Evolutionary conservation across 805 yeast species (phyloP), one percentile per base, ranked within the genome.

Genomic region (Ogataea populi-albae): DNA sequence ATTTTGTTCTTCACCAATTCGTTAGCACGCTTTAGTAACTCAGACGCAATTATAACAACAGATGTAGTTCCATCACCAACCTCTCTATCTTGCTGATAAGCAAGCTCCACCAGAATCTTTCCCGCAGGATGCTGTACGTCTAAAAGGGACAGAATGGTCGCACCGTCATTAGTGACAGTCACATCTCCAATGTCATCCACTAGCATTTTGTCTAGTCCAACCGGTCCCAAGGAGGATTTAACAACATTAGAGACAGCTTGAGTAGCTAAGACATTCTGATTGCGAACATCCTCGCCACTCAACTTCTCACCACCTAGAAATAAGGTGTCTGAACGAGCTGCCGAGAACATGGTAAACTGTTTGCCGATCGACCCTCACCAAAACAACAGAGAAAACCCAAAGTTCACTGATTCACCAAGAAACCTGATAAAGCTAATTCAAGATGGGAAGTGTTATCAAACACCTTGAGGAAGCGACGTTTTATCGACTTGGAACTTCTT

Each of bases 41-140:
- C 99, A 23, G 95, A 75, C 17, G 98, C 98, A 58, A 94, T 81
- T 44, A 93, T 88, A 26, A 93, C 98, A 33, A 93, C 98, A 11
- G 96, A 85, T 0, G 99, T 93, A 28, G 99, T 89, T 50, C 98
- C 98, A 57, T 89, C 98, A 43, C 97, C 98, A 35, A 93, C 96
- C 65, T 93, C 99, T 54, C 96, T 78, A 62, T 93, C 99, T 68
- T 93, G 99, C 63, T 93, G 98, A 62, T 93, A 96, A 2, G 98
- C 98, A 56, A 93, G 73, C 57, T 93, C 98, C 32, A 93, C 98
- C 40, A 93, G 69, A 52, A 93, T 93, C 66, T 88, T 91, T 12
- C 98, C 98, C 1, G 98, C 98, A 23, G 99, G 99, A 62, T 93
- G 98, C 65, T 93, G 96, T 34, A 93, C 98, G 59, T 93, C 98